Evolutionary conservation across 176 grass and related monocot genomes (phyloP).

Genomic region (Triticum timopheevii): DNA sequence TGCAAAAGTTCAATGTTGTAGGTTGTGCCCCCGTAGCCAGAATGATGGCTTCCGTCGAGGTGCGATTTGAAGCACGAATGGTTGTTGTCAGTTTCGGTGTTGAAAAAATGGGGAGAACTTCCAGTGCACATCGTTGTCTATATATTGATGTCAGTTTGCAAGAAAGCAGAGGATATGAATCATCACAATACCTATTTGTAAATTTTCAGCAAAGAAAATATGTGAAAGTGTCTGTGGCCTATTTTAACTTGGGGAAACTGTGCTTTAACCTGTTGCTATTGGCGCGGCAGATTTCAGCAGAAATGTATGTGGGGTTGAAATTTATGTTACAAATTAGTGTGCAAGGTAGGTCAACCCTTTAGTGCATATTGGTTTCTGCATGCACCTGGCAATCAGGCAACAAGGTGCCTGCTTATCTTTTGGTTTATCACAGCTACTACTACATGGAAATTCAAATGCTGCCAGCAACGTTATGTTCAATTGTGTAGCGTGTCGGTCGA

Average conservation of each 20-base stretch:
- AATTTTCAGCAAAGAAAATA: too few species aligned
- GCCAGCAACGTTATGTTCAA: neutral
- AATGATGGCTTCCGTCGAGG: too few species aligned
- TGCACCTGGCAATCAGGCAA: neutral
- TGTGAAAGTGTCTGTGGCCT: neutral
- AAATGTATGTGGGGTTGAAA: neutral
- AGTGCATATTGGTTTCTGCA: neutral
- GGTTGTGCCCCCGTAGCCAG: too few species aligned
- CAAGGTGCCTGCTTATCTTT: neutral
- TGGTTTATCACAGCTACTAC: neutral
- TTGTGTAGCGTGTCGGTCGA: neutral
- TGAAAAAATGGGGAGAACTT: too few species aligned
- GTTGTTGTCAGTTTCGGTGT: too few species aligned
- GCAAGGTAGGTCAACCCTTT: neutral
- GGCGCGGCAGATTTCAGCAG: neutral
- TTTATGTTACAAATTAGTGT: neutral
- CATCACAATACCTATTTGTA: constrained; percentile 40
- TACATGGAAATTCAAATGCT: neutral
- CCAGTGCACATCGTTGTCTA: neutral
- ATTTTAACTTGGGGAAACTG: neutral
- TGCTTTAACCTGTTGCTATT: neutral
- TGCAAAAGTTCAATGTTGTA: too few species aligned
- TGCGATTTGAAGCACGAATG: too few species aligned
- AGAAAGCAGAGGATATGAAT: constrained; percentile 89
- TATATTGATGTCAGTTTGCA: constrained; percentile 56